Evolutionary conservation across 345 rosid species (phyloP).

Genomic region (Mangifera indica): DNA sequence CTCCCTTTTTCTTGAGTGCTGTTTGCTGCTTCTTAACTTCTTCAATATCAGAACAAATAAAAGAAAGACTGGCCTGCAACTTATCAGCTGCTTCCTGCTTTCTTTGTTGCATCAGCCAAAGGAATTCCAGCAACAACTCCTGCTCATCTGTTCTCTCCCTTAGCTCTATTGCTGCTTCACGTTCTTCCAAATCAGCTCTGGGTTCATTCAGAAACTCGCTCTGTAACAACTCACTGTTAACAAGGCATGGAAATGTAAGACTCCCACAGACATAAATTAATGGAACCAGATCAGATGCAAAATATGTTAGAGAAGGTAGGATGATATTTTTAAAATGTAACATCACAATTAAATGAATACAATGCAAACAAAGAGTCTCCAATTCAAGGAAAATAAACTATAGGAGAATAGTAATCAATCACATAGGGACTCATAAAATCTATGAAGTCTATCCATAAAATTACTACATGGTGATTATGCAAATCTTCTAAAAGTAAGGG

Average conservation of each 20-base stretch:
- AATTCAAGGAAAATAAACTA: too few species aligned
- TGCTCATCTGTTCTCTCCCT: constrained; percentile 80
- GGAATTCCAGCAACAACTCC: constrained; percentile 86
- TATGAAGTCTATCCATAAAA: too few species aligned
- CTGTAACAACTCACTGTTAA: constrained; percentile 73
- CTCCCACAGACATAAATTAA: neutral
- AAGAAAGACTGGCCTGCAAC: constrained; percentile 64
- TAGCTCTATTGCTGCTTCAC: constrained; percentile 79
- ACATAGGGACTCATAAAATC: too few species aligned
- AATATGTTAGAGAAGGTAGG: neutral
- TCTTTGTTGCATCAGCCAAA: constrained; percentile 61
- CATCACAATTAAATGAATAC: neutral
- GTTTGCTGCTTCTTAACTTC: constrained; percentile 66
- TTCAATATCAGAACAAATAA: constrained; percentile 76
- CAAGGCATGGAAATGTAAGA: constrained; percentile 8
- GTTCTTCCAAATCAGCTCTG: constrained; percentile 70
- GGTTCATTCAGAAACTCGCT: constrained; percentile 84
- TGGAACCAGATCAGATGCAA: neutral
- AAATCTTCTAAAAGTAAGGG: too few species aligned
- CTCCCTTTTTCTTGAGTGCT: constrained; percentile 53
- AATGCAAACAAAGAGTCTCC: neutral
- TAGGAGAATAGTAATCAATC: too few species aligned
- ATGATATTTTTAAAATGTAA: neutral
- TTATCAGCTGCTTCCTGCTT: constrained; percentile 74
- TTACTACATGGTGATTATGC: too few species aligned